These are phyloP conservation scores for Pythium diclinum DNA, from an alignment of 352 stramenopile genomes.

Conservation along the genomic window DNA sequence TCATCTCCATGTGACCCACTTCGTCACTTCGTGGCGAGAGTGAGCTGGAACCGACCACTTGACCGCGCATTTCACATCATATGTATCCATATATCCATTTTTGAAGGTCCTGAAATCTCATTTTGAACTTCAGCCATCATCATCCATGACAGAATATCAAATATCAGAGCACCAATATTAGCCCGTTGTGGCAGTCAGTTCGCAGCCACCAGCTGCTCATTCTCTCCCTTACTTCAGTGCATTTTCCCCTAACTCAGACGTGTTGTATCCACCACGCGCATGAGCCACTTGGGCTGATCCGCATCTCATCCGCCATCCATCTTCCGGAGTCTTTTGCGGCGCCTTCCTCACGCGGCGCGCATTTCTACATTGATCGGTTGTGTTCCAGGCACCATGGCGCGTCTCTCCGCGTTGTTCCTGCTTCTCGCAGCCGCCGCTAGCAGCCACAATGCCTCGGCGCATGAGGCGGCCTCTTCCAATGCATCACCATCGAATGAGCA, in stretches of 20 bases:
- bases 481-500: neutral
- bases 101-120: neutral
- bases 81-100: neutral
- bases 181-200: neutral
- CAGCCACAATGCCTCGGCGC: neutral
- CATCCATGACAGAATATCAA: neutral
- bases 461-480: neutral
- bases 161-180: neutral
- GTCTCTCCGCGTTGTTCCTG: constrained; percentile 14
- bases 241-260: constrained; percentile 4
- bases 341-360: neutral
- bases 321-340: neutral
- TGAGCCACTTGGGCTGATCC: neutral
- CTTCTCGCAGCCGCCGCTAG: constrained; percentile 8
- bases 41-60: neutral
- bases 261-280: neutral
- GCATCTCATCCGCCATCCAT: constrained; percentile 7
- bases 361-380: neutral
- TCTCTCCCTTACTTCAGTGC: neutral
- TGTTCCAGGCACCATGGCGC: constrained; percentile 1
- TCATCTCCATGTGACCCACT: constrained; percentile 5
- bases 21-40: constrained; percentile 5
- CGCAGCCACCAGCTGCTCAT: neutral
- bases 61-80: neutral
- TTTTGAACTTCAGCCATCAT: neutral